Evolutionary conservation across 768 basidiomycete genomes (phyloP).

Genomic region (Rhodosporidiobolus odoratus): DNA sequence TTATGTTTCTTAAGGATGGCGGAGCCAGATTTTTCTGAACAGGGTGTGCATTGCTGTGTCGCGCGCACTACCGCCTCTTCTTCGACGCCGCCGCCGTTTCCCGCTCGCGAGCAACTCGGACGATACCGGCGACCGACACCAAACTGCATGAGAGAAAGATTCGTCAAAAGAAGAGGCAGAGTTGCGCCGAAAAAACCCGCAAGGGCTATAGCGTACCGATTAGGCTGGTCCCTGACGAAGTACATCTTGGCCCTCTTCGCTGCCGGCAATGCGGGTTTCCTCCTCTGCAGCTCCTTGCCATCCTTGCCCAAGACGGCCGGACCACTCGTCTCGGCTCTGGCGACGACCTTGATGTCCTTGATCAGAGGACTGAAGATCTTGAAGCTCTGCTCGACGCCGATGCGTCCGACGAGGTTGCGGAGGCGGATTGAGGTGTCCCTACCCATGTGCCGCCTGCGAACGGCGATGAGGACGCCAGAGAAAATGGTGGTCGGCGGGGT

Average conservation of each 20-base stretch:
- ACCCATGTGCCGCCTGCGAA: conserved; percentile 65
- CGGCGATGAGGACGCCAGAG: conserved; percentile 78
- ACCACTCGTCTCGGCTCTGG: conserved; percentile 34
- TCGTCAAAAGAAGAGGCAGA: background rate
- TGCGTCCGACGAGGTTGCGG: conserved; percentile 82
- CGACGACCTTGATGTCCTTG: conserved; percentile 75
- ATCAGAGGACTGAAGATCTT: conserved; percentile 78
- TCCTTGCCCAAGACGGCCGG: conserved; percentile 28
- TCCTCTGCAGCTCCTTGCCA: conserved; percentile 17
- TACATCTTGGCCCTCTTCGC: conserved; percentile 36
- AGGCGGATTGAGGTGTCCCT: conserved; percentile 81
- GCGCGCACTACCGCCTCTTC: conserved; percentile 11
- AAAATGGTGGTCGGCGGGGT: conserved; percentile 51
- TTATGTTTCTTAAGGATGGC: too few relatives aligned
- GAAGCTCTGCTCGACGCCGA: conserved; percentile 89
- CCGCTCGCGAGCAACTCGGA: conserved; percentile 12
- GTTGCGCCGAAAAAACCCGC: background rate
- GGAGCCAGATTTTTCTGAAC: background rate
- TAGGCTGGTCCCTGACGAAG: conserved; percentile 37
- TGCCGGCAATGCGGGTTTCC: conserved; percentile 26
- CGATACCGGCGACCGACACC: conserved; percentile 32
- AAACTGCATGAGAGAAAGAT: background rate
- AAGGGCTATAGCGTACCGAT: conserved; percentile 18
- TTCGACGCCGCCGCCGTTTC: conserved; percentile 14
- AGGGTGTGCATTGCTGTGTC: background rate